Evolutionary conservation across 176 grass and related monocot species (phyloP).

Genomic region (Eragrostis curvula): DNA sequence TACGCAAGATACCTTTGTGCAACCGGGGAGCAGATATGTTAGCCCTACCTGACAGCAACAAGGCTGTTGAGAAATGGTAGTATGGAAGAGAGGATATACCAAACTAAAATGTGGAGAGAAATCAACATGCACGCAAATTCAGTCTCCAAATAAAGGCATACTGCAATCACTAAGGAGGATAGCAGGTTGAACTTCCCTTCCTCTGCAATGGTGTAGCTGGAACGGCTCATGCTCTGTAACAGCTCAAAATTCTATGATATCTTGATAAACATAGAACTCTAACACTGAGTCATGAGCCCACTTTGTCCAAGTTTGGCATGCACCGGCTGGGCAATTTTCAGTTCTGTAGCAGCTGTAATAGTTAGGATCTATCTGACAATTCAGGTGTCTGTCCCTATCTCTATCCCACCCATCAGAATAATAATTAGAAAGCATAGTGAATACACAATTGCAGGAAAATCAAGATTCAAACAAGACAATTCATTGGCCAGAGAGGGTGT

Average conservation of each 20-base stretch:
- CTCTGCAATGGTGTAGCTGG: conserved; percentile 12
- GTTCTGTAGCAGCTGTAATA: not conserved
- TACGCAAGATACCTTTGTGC: not conserved
- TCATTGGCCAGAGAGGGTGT: not conserved
- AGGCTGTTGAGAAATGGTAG: conserved; percentile 21
- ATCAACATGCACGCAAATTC: not conserved
- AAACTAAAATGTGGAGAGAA: too few relatives aligned
- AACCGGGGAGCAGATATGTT: not conserved
- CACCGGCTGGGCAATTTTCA: not conserved
- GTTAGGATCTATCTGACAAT: not conserved
- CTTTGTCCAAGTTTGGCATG: conserved; percentile 18
- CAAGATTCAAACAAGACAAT: not conserved
- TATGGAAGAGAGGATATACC: not conserved
- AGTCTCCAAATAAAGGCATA: not conserved
- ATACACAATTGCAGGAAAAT: not conserved
- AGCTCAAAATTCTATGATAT: conserved; percentile 1
- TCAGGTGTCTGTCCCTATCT: not conserved
- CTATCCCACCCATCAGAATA: not conserved
- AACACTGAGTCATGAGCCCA: conserved; percentile 9
- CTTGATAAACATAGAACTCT: not conserved
- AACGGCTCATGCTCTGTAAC: not conserved
- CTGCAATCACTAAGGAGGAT: not conserved
- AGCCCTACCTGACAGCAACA: conserved; percentile 14
- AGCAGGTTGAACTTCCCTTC: conserved; percentile 10
- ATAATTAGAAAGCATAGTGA: not conserved